Evolutionary conservation across 805 yeast genomes (phyloP).

Genomic region (Wickerhamiella australiensis): DNA sequence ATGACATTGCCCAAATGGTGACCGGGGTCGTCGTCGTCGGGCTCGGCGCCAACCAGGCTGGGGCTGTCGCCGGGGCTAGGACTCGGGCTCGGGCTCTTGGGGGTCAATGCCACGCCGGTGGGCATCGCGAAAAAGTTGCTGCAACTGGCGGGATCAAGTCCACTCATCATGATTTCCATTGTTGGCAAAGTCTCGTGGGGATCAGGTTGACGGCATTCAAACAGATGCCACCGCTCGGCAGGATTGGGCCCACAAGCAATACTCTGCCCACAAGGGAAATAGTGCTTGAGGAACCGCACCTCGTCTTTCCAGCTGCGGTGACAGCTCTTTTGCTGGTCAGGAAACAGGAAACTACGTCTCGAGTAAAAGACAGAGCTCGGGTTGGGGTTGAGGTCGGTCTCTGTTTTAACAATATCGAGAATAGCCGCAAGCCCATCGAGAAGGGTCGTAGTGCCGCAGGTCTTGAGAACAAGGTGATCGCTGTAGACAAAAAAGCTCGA

Average conservation of each 20-base stretch:
- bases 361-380: slow-evolving; percentile 75
- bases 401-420: slow-evolving; percentile 38
- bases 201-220: slow-evolving; percentile 8
- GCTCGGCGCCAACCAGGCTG: slow-evolving; percentile 28
- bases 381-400: slow-evolving; percentile 31
- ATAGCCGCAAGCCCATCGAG: slow-evolving; percentile 60
- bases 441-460: slow-evolving; percentile 94
- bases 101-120: slow-evolving; percentile 22
- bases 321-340: slow-evolving; percentile 65
- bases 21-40: slow-evolving; percentile 57
- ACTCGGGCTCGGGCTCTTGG: slow-evolving; percentile 17
- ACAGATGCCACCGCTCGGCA: slow-evolving; percentile 85
- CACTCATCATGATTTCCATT: slow-evolving; percentile 78
- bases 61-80: slow-evolving; percentile 7
- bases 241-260: slow-evolving; percentile 72
- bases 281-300: slow-evolving; percentile 51
- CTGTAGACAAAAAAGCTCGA: slow-evolving; percentile 81
- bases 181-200: slow-evolving; percentile 43
- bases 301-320: slow-evolving; percentile 82
- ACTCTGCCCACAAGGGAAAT: slow-evolving; percentile 49
- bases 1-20: slow-evolving; percentile 64
- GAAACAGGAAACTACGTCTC: slow-evolving; percentile 86
- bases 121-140: slow-evolving; percentile 40
- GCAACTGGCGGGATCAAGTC: slow-evolving; percentile 46
- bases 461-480: slow-evolving; percentile 74